Base-by-base conservation (phyloP, 1,284 basidiomycete species). In the Pyrrhoderma noxium region DNA sequence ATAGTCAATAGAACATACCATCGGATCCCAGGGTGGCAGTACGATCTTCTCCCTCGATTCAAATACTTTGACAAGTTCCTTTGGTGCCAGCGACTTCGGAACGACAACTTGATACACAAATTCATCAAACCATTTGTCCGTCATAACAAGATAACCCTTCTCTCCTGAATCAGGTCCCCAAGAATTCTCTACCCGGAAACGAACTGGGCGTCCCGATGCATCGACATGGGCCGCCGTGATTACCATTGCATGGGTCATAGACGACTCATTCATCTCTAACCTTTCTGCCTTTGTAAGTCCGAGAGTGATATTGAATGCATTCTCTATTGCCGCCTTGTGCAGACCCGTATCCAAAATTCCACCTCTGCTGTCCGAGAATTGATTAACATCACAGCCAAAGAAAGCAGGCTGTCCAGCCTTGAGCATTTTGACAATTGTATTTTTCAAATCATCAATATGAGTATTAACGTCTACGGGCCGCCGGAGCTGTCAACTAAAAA, bases 151-250 rank as follows among this genome's bases (percentile, higher is more conserved):
- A 70, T 85, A 97, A 2, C 93, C 94, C 61, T 93, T 85, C 58
- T 91, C 76, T 18, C 94, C 90, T 0, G 74, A 76, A 0, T 71
- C 72, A n/a, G 83, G 79, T 21, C 90, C 88, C 95, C 94, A 98
- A 8, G 83, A 88, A 72, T 98, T 98, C 75, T 98, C 93, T 9
- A 97, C 89, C 67, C 92, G 89, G 77, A 91, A 98, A 9, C 92
- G 76, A 27, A 93, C 70, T 1, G 92, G 85, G 53, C 80, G 80
- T 44, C 91, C 91, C 0, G 70, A 67, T 31, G 70, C 70, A 62
- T 93, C 89, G 49, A 96, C 70, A 64, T 95, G 92, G n/a, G 93
- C 92, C 18, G 80, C 93, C 18, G 87, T 85, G 62, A 96, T 93
- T 47, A 93, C 90, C 91, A 93, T 93, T 3, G 90, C 91, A 64